Conservation (phyloP, 192 early-diverging fungal species). For the Gamsiella multidivaricata region DNA sequence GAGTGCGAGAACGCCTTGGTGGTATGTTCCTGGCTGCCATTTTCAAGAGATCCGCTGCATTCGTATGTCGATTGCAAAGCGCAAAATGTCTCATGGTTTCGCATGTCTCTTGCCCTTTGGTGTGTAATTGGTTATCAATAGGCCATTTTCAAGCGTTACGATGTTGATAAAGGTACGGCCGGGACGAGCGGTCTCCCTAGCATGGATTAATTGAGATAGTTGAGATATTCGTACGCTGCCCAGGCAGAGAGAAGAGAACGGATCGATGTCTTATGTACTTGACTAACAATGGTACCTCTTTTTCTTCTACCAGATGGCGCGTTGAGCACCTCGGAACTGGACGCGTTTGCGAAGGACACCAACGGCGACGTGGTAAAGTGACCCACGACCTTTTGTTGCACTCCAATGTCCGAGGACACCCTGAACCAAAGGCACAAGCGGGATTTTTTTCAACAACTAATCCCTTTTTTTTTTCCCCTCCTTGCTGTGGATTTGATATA, state of each 20-base stretch:
- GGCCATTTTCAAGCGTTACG: slow-evolving; percentile 50
- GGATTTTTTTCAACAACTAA: background rate
- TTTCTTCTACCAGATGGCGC: slow-evolving; percentile 46
- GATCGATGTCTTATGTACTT: no score
- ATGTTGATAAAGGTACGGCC: slow-evolving; percentile 38
- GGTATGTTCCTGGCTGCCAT: slow-evolving; percentile 14
- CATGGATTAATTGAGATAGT: no score
- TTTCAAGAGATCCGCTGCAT: no score
- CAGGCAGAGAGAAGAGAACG: no score
- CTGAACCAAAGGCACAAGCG: no score
- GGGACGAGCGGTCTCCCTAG: background rate
- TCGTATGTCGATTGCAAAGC: no score
- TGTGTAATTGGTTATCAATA: background rate
- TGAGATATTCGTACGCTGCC: no score
- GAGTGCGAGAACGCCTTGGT: slow-evolving; percentile 46
- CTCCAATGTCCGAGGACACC: no score
- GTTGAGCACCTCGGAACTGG: slow-evolving; percentile 56
- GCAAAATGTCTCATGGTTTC: no score
- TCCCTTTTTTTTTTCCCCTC: slow-evolving; percentile 19
- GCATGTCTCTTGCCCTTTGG: background rate
- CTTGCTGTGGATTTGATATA: slow-evolving; percentile 8
- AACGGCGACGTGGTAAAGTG: slow-evolving; percentile 61
- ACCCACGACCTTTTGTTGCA: no score
- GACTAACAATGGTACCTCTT: background rate
- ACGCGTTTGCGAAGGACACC: slow-evolving; percentile 61